Conservation (phyloP, 148 eudicot species). For the Camellia sinensis region DNA sequence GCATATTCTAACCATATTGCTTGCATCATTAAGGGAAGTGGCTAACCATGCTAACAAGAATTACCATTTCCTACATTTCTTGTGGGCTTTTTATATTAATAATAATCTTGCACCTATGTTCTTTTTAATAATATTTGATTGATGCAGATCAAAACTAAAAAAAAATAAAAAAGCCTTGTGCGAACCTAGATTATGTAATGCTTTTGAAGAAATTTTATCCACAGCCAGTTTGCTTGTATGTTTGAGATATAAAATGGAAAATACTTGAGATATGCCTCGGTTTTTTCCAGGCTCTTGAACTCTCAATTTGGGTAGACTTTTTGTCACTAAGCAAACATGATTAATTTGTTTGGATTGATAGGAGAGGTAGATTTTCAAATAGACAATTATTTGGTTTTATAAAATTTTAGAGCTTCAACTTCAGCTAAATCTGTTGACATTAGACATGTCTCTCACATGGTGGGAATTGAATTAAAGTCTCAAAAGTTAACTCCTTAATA, state of each 20-base stretch:
- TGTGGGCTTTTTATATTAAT: neutral
- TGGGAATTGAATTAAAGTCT: neutral
- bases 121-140: too few relatives aligned
- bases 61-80: neutral
- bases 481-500: neutral
- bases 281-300: neutral
- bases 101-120: too few relatives aligned
- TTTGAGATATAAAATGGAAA: slow-evolving; percentile 3
- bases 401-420: neutral
- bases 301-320: neutral
- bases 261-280: neutral
- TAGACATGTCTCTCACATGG: neutral
- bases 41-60: neutral
- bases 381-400: neutral
- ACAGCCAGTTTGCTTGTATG: neutral
- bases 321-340: neutral
- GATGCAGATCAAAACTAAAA: too few relatives aligned
- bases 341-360: neutral
- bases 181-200: neutral
- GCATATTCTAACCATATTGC: neutral
- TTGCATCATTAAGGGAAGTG: neutral
- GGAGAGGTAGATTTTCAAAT: neutral
- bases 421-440: neutral
- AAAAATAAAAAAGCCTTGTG: neutral
- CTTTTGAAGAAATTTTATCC: neutral